phyloP scores from a whole-genome alignment of 140 eudicot genomes.

The Cichorium intybus region DNA sequence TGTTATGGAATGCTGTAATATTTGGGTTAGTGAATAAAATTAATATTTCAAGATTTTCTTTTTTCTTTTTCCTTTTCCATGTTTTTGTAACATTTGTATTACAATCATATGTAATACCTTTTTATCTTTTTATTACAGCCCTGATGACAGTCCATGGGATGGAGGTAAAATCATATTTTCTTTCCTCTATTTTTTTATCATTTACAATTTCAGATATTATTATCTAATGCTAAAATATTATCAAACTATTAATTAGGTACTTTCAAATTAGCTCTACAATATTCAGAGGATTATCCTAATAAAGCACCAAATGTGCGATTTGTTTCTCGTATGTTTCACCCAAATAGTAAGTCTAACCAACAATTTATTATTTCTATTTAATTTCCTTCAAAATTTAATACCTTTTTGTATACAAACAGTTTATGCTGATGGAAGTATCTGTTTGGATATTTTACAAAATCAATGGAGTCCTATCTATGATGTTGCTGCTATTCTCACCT shows the following conservation, averaged over 20 bases:
- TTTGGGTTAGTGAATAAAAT: slow-evolving; percentile 46
- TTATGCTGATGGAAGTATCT: slow-evolving; percentile 67
- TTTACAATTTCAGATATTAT: neutral
- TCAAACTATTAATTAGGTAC: slow-evolving; percentile 49
- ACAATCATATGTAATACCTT: neutral
- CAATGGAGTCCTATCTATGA: slow-evolving; percentile 84
- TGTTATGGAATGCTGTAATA: slow-evolving; percentile 75
- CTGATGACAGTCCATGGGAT: slow-evolving; percentile 82
- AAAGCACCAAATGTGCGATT: slow-evolving; percentile 87
- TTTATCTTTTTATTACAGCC: slow-evolving; percentile 39
- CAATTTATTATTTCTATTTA: neutral
- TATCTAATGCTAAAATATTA: neutral
- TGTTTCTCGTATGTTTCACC: slow-evolving; percentile 93
- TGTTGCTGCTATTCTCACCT: slow-evolving; percentile 76
- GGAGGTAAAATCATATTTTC: slow-evolving; percentile 48
- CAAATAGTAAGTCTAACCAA: slow-evolving; percentile 70
- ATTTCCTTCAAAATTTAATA: too few relatives aligned
- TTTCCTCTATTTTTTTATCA: neutral
- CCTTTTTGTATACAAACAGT: slow-evolving; percentile 10
- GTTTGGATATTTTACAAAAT: slow-evolving; percentile 69
- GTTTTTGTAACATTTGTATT: neutral
- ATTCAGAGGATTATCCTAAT: slow-evolving; percentile 81
- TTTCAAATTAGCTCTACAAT: slow-evolving; percentile 66
- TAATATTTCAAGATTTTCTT: neutral
- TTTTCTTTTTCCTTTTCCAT: neutral